These are phyloP conservation scores for Suillus sp. DNA, from an alignment of 768 basidiomycete genomes.

Conservation along the genomic window DNA sequence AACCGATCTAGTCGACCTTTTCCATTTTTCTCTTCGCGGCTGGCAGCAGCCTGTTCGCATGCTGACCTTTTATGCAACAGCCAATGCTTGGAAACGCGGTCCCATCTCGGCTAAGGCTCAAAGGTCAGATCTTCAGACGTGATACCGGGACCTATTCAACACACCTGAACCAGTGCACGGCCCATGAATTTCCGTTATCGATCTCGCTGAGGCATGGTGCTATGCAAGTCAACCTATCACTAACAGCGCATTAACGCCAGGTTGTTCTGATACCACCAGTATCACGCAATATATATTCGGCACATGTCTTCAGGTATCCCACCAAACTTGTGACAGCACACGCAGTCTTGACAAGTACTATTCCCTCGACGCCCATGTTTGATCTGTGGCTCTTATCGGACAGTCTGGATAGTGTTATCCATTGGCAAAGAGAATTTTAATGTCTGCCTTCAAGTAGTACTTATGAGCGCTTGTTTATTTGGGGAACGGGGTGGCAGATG, in stretches of 20 bases:
- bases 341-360: no score
- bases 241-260: constrained; percentile 34
- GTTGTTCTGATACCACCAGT: constrained; percentile 1
- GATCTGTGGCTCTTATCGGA: not conserved
- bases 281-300: not conserved
- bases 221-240: not conserved
- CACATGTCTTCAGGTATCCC: not conserved
- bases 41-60: constrained; percentile 8
- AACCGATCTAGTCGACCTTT: constrained; percentile 5
- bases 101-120: not conserved
- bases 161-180: not conserved
- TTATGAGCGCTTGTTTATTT: not conserved
- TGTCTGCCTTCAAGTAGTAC: no score
- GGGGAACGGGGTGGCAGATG: constrained; percentile 17
- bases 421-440: not conserved
- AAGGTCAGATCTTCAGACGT: no score
- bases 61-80: not conserved
- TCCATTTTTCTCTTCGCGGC: not conserved
- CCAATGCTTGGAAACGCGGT: not conserved
- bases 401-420: not conserved
- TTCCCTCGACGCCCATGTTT: no score
- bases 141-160: not conserved
- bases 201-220: not conserved
- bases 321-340: not conserved
- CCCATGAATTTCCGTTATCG: not conserved